Conservation (phyloP, 441 rosid species). For the Erodium trifolium region DNA sequence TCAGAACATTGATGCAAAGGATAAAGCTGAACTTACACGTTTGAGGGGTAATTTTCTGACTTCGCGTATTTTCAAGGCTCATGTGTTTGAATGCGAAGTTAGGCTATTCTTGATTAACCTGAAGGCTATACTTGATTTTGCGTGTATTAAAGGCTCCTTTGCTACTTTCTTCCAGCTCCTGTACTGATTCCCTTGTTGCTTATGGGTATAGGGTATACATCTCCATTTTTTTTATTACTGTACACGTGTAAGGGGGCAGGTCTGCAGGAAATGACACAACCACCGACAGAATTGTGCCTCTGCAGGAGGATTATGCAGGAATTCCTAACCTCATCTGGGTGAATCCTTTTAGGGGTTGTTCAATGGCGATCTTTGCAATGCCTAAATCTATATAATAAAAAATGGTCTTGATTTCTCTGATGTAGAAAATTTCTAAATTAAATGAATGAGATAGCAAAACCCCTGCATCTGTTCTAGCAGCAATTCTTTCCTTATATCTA, state of each 20-base stretch:
- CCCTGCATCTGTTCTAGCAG: not conserved
- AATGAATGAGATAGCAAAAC: not conserved
- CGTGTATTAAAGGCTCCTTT: too few species aligned
- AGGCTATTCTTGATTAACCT: not conserved
- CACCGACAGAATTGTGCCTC: not conserved
- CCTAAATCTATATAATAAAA: not conserved
- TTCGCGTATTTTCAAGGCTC: not conserved
- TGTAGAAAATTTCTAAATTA: not conserved
- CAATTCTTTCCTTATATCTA: not conserved
- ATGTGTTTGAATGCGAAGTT: not conserved
- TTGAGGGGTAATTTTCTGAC: constrained; percentile 50
- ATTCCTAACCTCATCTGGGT: not conserved
- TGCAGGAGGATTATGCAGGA: not conserved
- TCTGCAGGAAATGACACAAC: not conserved
- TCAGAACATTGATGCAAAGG: constrained; percentile 57
- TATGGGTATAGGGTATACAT: not conserved
- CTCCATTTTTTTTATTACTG: too few species aligned
- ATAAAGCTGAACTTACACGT: constrained; percentile 54
- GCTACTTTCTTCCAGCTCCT: too few species aligned
- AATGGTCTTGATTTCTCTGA: not conserved
- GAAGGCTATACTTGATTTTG: not conserved
- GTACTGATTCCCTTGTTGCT: constrained; percentile 1
- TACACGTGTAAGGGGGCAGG: too few species aligned
- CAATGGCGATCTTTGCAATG: not conserved
- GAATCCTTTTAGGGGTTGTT: not conserved